Base-by-base conservation (phyloP, 2,329 filamentous ascomycete genomes). In the Ophiostoma sp. region DNA sequence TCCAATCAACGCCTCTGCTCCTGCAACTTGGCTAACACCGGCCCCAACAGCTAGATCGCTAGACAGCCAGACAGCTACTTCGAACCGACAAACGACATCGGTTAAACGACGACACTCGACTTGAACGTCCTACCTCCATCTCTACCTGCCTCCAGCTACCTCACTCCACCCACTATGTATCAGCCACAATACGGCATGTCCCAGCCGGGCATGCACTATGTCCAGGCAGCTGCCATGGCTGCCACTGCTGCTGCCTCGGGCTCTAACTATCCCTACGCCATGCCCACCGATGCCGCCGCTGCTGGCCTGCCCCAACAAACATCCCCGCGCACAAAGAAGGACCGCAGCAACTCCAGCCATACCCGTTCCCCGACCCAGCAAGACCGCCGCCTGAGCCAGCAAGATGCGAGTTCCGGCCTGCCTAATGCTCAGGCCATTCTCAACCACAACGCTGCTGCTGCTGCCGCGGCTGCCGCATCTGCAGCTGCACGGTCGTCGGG, bases 221-320 rank as follows among this genome's bases (percentile, higher is more conserved):
- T 93, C 64, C 92, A 96, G 78, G 93, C 93, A 14, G 93, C 94
- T 65, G 93, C 93, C 69, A 95, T 97, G 91, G 93, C 90, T 62
- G 87, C 90, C 36, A 97, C 93, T 0, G 94, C 94, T 18, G 93
- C 94, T 1, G 94, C 94, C 11, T 93, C 93, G 5, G 93, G 94
- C 55, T 89, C 92, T 70, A 86, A 82, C 71, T 90, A 90, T 73
- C 89, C 90, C 71, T 88, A 89, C 71, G 66, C 71, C 72, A 87
- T 93, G 41, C 18, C 63, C 11, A 27, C n/a, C 5, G 63, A 64
- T 79, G 81, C 88, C 68, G 90, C 93, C 74, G 83, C 86, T 27
- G 88, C 83, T 80, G 27, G 27, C 27, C 83, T 83, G 79, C 84
- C 78, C 78, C 89, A 85, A 78, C 89, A 85, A 78, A 89, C 87